phyloP scores from a whole-genome alignment of 1,139 yeast genomes.

The Kurtzmaniella natalensis region DNA sequence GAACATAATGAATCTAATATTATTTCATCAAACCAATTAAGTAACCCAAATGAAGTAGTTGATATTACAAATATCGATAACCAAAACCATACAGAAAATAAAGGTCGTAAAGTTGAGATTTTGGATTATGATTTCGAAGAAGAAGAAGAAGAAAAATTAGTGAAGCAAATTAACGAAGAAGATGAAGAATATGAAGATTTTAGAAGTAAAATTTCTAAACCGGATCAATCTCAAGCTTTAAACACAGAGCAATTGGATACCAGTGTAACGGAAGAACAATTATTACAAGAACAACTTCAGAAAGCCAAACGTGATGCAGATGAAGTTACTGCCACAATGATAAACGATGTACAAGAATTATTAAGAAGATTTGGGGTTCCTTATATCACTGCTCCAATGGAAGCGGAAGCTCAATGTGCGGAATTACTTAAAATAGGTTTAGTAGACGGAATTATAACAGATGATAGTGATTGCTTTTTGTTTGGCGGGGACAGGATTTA shows the following conservation, averaged over 20 bases:
- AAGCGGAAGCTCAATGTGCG: conserved; percentile 98
- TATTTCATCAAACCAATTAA: too few relatives aligned
- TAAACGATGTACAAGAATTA: conserved; percentile 84
- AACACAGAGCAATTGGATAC: conserved; percentile 23
- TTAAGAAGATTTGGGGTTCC: conserved; percentile 89
- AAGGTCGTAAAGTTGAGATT: neutral
- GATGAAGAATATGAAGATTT: conserved; percentile 68
- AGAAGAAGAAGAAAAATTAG: conserved; percentile 67
- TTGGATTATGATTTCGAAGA: conserved; percentile 68
- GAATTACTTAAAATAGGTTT: conserved; percentile 58
- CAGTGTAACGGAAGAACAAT: conserved; percentile 47
- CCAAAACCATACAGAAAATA: too few relatives aligned
- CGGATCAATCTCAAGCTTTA: conserved; percentile 12
- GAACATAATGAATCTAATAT: conserved; percentile 10
- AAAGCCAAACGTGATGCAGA: conserved; percentile 84
- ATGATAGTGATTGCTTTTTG: conserved; percentile 93
- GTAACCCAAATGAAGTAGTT: too few relatives aligned
- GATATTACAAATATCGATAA: too few relatives aligned
- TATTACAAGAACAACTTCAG: conserved; percentile 54
- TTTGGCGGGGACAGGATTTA: conserved; percentile 87
- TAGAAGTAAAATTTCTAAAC: conserved; percentile 39
- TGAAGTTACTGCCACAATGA: conserved; percentile 83
- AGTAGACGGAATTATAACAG: conserved; percentile 95
- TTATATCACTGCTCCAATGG: conserved; percentile 92
- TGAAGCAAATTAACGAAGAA: conserved; percentile 61